These are phyloP conservation scores for Rhododendron ferrugineum DNA, from an alignment of 148 eudicot genomes.

Conservation along the genomic window DNA sequence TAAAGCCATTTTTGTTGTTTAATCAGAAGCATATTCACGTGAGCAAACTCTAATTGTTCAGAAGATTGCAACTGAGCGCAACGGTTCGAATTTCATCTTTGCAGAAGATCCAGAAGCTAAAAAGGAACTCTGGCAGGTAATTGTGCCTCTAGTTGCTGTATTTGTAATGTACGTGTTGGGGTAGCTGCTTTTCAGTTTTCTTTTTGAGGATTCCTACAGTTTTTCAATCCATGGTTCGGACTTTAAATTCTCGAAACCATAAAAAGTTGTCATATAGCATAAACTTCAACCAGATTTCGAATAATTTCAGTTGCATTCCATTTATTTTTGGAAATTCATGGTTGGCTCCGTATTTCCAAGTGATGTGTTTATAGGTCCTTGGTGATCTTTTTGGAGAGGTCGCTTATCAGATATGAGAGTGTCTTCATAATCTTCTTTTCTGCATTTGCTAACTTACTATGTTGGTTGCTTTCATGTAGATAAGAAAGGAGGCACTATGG, in stretches of 20 bases:
- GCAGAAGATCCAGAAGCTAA: constrained; percentile 88
- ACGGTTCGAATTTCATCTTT: constrained; percentile 85
- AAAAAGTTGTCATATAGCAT: background rate
- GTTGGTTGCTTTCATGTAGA: constrained; percentile 36
- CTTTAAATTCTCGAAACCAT: background rate
- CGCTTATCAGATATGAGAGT: background rate
- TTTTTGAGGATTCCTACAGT: background rate
- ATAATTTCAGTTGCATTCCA: background rate
- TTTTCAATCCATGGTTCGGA: background rate
- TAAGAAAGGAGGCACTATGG: constrained; percentile 99
- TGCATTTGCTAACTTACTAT: background rate
- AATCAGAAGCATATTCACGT: constrained; percentile 79
- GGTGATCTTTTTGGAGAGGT: background rate
- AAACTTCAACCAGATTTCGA: background rate
- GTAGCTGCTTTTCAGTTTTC: background rate
- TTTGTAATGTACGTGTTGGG: background rate
- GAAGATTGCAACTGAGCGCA: constrained; percentile 77
- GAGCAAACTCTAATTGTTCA: constrained; percentile 85
- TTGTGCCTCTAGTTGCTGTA: constrained; percentile 4
- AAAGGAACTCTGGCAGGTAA: constrained; percentile 98
- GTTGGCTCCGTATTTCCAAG: background rate
- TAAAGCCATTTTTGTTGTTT: background rate
- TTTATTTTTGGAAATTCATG: background rate
- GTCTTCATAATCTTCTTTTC: background rate
- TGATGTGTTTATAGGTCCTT: background rate